A percentile compares a stretch with the other conserved stretches of the same genome.
Conservation (phyloP, 2,329 filamentous ascomycete genomes). For the Zopfia rhizophila region DNA sequence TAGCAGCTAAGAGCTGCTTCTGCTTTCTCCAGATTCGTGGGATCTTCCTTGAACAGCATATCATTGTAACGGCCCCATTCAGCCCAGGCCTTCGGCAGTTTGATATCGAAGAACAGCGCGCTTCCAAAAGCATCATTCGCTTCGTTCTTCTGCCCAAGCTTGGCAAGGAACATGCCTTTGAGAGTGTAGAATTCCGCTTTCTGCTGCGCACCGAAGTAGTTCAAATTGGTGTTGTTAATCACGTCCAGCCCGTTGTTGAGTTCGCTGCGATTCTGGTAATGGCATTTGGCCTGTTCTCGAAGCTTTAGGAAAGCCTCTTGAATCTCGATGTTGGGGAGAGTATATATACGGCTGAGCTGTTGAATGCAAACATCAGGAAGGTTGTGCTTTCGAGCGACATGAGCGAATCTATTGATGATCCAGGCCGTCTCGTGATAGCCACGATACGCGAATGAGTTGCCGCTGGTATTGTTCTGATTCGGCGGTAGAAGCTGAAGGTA, state of each 20-base stretch:
- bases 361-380: conserved; percentile 97
- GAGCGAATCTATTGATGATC: conserved; percentile 99
- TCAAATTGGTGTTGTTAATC: conserved; percentile 99
- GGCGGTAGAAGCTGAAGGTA: conserved; percentile 87
- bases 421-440: conserved; percentile 99
- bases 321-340: conserved; percentile 98
- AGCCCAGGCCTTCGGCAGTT: conserved; percentile 96
- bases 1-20: conserved; percentile 96
- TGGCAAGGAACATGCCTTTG: conserved; percentile 99
- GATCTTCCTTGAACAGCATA: conserved; percentile 91
- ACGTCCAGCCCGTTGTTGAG: conserved; percentile 93
- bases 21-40: conserved; percentile 81
- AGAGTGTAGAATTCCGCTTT: conserved; percentile 99
- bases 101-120: conserved; percentile 94
- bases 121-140: conserved; percentile 95
- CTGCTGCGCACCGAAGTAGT: conserved; percentile 95
- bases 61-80: conserved; percentile 99
- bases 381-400: conserved; percentile 96
- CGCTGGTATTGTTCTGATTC: conserved; percentile 79
- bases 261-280: conserved; percentile 95
- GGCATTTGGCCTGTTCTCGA: conserved; percentile 97
- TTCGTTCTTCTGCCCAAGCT: conserved; percentile 88
- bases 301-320: conserved; percentile 98
- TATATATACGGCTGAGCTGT: conserved; percentile 97
- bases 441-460: conserved; percentile 94